Evolutionary conservation across 805 yeast species (phyloP).

Genomic region (Barnettozyma californica): DNA sequence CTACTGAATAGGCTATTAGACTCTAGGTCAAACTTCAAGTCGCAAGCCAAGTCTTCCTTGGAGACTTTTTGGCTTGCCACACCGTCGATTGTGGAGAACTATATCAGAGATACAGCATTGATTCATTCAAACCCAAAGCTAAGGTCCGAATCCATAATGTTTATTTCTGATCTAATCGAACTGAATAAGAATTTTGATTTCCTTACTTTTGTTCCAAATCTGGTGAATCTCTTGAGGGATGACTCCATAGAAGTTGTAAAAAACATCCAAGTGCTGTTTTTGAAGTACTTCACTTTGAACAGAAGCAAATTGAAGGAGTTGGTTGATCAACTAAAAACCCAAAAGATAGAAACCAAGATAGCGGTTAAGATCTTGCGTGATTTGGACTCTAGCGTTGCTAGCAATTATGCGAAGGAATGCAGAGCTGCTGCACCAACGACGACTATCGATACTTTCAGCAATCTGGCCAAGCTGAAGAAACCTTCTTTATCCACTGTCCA

Average conservation of each 20-base stretch:
- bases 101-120: constrained; percentile 40
- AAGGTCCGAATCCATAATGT: constrained; percentile 38
- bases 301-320: constrained; percentile 16
- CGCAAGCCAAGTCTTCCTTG: constrained; percentile 46
- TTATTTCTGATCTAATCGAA: constrained; percentile 39
- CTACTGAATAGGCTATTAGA: constrained; percentile 44
- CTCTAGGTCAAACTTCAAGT: constrained; percentile 30
- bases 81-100: constrained; percentile 41
- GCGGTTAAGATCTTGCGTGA: constrained; percentile 16
- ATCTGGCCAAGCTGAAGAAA: constrained; percentile 13
- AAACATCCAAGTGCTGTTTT: constrained; percentile 21
- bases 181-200: constrained; percentile 32
- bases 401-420: constrained; percentile 14
- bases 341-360: constrained; percentile 18
- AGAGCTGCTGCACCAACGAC: constrained; percentile 10
- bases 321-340: constrained; percentile 18
- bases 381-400: constrained; percentile 18
- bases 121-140: constrained; percentile 33
- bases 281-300: constrained; percentile 22
- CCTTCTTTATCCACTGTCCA: neutral
- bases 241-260: constrained; percentile 22
- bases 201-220: constrained; percentile 20
- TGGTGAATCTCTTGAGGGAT: constrained; percentile 24
- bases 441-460: constrained; percentile 24
- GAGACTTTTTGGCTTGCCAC: constrained; percentile 52